A percentile compares a stretch with the other conserved stretches of the same genome.
These are phyloP conservation scores for Pseudocercospora fuligena DNA, from an alignment of 2,329 filamentous ascomycete genomes.

Conservation along the genomic window DNA sequence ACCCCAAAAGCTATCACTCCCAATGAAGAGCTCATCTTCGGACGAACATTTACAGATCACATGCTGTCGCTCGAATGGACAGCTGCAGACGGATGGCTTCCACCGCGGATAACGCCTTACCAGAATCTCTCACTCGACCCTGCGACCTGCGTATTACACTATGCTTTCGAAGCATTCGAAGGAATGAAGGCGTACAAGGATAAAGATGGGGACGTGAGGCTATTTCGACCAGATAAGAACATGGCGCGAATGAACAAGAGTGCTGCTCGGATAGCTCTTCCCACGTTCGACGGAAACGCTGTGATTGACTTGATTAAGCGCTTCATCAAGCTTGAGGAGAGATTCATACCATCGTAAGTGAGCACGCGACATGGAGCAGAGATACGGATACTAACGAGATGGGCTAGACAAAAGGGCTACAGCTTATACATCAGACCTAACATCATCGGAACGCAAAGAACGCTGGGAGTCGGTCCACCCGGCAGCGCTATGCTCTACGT, in stretches of 20 bases:
- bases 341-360: conserved; percentile 81
- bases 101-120: conserved; percentile 86
- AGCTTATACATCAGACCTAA: conserved; percentile 94
- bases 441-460: conserved; percentile 95
- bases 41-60: conserved; percentile 91
- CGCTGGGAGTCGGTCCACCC: conserved; percentile 89
- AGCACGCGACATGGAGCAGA: background rate
- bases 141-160: conserved; percentile 96
- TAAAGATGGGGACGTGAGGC: conserved; percentile 72
- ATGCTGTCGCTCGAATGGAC: conserved; percentile 98
- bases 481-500: conserved; percentile 90
- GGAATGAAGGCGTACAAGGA: conserved; percentile 99
- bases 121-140: conserved; percentile 97
- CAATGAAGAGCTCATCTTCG: conserved; percentile 85
- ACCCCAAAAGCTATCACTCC: conserved; percentile 76
- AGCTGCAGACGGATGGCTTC: conserved; percentile 78
- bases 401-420: conserved; percentile 70
- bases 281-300: conserved; percentile 75
- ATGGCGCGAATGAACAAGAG: conserved; percentile 95
- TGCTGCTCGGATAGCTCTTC: conserved; percentile 86
- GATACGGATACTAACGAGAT: background rate
- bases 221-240: conserved; percentile 96
- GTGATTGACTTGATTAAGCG: conserved; percentile 81
- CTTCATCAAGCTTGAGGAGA: conserved; percentile 78
- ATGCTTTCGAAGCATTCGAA: conserved; percentile 97